Evolutionary conservation across 1,284 basidiomycete genomes (phyloP).

Genomic region (Trichosporon ovoides): DNA sequence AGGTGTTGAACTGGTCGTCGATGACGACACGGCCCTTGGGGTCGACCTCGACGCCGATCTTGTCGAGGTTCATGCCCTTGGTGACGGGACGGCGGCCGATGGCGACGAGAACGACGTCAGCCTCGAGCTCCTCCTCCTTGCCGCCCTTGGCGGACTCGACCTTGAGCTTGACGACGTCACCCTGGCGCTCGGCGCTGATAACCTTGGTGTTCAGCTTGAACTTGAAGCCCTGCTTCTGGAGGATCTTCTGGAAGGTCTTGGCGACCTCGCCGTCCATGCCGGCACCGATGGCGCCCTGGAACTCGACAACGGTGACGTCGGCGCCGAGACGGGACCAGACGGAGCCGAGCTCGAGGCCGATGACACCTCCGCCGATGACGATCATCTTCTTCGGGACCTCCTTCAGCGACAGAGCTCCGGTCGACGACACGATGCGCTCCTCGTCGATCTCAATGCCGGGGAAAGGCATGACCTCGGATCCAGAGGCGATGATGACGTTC

Average conservation of each 20-base stretch:
- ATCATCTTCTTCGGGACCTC: constrained; percentile 94
- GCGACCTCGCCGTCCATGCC: constrained; percentile 95
- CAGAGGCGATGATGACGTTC: constrained; percentile 96
- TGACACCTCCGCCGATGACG: constrained; percentile 96
- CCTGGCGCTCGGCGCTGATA: constrained; percentile 74
- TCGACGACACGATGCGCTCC: constrained; percentile 90
- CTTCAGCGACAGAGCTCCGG: constrained; percentile 82
- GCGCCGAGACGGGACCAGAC: constrained; percentile 95
- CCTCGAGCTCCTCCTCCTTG: constrained; percentile 87
- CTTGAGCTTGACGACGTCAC: constrained; percentile 76
- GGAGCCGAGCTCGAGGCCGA: constrained; percentile 94
- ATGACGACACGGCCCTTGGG: constrained; percentile 85
- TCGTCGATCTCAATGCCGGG: constrained; percentile 97
- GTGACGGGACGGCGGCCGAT: constrained; percentile 83
- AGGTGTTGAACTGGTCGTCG: constrained; percentile 94
- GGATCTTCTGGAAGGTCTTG: constrained; percentile 87
- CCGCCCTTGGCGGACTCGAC: constrained; percentile 90
- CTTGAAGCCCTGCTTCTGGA: constrained; percentile 89
- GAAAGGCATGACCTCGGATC: constrained; percentile 94
- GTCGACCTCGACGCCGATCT: constrained; percentile 87
- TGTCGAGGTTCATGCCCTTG: constrained; percentile 81
- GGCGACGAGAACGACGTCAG: constrained; percentile 90
- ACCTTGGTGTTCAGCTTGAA: constrained; percentile 99
- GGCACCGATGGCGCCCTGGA: constrained; percentile 79
- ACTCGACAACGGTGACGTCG: constrained; percentile 96